Evolutionary conservation across 768 basidiomycete genomes (phyloP).

Genomic region (Sutorius australiensis): DNA sequence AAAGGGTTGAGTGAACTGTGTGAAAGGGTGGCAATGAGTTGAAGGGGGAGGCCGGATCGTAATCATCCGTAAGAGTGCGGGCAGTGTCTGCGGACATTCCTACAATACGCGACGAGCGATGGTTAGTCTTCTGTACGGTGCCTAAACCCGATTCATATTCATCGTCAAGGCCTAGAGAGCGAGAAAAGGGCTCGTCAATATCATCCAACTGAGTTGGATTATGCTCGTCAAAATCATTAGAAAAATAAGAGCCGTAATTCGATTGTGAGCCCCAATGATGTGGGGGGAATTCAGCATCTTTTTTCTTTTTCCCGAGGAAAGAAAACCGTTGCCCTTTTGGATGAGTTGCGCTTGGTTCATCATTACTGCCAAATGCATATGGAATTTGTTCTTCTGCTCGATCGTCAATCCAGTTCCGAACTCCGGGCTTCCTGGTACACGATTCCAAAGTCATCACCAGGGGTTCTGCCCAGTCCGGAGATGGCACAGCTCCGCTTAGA

Average conservation of each 20-base stretch:
- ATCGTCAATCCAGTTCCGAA: conserved; percentile 64
- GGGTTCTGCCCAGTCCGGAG: conserved; percentile 74
- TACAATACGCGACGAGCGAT: conserved; percentile 18
- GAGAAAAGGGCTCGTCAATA: conserved; percentile 16
- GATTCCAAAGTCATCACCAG: conserved; percentile 72
- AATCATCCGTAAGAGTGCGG: conserved; percentile 22
- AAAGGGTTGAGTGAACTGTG: conserved; percentile 30
- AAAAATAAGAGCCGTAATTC: conserved; percentile 56
- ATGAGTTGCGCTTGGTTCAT: conserved; percentile 23
- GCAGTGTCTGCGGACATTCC: conserved; percentile 7
- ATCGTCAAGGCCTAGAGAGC: conserved; percentile 35
- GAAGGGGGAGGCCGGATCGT: conserved; percentile 34
- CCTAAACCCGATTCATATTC: conserved; percentile 44
- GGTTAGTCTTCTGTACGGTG: conserved; percentile 28
- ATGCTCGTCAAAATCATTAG: conserved; percentile 21
- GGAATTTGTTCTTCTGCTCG: conserved; percentile 35
- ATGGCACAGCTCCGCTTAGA: conserved; percentile 69
- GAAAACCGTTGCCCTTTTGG: conserved; percentile 34
- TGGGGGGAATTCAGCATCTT: conserved; percentile 55
- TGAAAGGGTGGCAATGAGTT: conserved; percentile 34
- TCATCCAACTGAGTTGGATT: conserved; percentile 29
- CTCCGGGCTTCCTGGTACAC: conserved; percentile 67
- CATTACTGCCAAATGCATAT: conserved; percentile 51
- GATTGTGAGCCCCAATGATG: conserved; percentile 53
- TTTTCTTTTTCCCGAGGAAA: conserved; percentile 43